Evolutionary conservation across 495 filamentous ascomycete species (phyloP), one percentile per base, ranked within the genome.

Genomic region (Pseudevernia furfuracea): DNA sequence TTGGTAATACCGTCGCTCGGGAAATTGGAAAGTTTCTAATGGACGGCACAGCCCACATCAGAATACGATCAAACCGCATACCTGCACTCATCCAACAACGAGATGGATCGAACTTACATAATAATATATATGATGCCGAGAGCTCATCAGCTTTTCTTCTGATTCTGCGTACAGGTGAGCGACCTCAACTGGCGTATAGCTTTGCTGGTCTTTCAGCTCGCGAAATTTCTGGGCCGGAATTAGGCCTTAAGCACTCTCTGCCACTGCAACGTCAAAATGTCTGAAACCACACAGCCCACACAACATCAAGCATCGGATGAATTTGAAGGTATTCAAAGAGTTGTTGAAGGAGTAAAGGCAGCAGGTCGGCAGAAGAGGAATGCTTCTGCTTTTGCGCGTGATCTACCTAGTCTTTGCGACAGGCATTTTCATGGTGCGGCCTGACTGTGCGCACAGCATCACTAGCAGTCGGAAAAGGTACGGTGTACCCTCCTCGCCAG

Each of bases 41-140:
- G 36, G 15, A 66, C 67, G 67, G 67, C 67, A 68, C 67, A 68
- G 63, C 67, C 67, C 53, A 65, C 56, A 60, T 65, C 63, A 66
- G 63, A 37, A 32, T n/a, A 7, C n/a, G 6, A 32, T 36, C 41
- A 64, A 37, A 38, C 30, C 39, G 39, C 49, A 36, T 34, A 21
- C 11, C 39, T 41, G 28, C 14, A 37, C 37, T 41, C 25, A 34
- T 19, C 49, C 32, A 12, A 38, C 23, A n/a, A 25, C 3, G 28
- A 25, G 41, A 63, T 25, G 56, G 56, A 58, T 41, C 61, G 28
- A 38, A 58, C 39, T 58, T n/a, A 57, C 41, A 25, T 30, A 55
- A 15, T 19, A n/a, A n/a, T n/a, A 3, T 37, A 19, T 55, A 44
- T 56, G 32, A 52, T 21, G 46, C 32, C n/a, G 11, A 34, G 38